Conservation (phyloP, 139 green algal genomes). For the Astrephomene gubernaculifera region DNA sequence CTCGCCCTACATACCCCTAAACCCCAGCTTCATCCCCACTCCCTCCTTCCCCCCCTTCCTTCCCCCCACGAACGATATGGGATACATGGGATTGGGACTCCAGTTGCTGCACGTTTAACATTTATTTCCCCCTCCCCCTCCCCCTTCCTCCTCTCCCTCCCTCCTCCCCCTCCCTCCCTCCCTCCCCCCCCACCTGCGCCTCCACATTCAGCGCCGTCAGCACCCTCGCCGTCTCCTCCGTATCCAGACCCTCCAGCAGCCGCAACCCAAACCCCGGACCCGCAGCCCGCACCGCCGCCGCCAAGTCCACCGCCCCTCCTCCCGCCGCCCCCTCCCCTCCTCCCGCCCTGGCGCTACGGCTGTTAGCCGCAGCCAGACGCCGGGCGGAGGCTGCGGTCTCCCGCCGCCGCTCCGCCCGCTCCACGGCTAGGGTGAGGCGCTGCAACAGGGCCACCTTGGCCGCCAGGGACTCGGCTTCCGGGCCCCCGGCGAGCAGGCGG, state of each 20-base stretch:
- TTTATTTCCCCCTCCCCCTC: neutral
- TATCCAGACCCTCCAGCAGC: conserved; percentile 33
- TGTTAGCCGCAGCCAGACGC: neutral
- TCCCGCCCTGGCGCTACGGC: neutral
- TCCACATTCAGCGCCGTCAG: conserved; percentile 10
- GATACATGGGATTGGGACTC: neutral
- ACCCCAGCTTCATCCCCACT: neutral
- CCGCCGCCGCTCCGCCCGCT: conserved; percentile 26
- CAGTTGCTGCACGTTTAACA: too few relatives aligned
- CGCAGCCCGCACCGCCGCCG: conserved; percentile 44
- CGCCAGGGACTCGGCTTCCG: conserved; percentile 27
- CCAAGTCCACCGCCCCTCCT: conserved; percentile 13
- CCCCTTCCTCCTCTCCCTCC: neutral
- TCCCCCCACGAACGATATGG: neutral
- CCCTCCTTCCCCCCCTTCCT: neutral
- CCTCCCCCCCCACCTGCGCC: conserved; percentile 20
- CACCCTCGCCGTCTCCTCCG: neutral
- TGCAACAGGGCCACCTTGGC: conserved; percentile 30
- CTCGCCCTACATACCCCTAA: too few relatives aligned
- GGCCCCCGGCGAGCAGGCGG: conserved; percentile 4
- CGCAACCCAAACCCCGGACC: neutral
- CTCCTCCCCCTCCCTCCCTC: neutral
- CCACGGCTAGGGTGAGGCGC: conserved; percentile 27
- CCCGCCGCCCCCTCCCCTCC: neutral
- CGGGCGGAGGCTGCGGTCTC: neutral